These are phyloP conservation scores for Ogataea paraovalis DNA, from an alignment of 805 yeast species.

Conservation along the genomic window DNA sequence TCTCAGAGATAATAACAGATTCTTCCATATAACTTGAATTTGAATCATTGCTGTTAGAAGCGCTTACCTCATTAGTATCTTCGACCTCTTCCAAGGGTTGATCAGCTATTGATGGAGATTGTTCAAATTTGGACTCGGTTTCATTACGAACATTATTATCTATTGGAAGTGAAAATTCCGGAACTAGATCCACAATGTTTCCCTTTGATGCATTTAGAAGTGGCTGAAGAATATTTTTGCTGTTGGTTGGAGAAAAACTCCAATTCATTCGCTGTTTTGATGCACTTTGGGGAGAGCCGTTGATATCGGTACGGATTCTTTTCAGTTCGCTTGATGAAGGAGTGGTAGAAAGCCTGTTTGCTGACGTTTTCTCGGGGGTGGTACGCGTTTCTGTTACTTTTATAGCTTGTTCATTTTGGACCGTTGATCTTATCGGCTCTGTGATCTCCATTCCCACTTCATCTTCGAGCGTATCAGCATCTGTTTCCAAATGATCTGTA, in stretches of 20 bases:
- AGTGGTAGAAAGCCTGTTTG: conserved; percentile 4
- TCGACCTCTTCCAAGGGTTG: too few species aligned
- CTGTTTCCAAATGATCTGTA: not conserved
- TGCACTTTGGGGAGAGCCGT: conserved; percentile 21
- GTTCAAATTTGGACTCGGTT: too few species aligned
- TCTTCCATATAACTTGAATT: conserved; percentile 16
- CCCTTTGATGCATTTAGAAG: not conserved
- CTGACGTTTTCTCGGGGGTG: conserved; percentile 9
- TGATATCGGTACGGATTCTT: conserved; percentile 16
- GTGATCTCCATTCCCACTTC: conserved; percentile 19
- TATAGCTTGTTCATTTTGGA: not conserved
- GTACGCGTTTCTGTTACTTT: not conserved
- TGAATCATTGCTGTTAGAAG: not conserved
- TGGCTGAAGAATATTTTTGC: not conserved
- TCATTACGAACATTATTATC: too few species aligned
- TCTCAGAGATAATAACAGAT: conserved; percentile 24
- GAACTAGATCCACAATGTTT: too few species aligned
- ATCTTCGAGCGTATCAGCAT: conserved; percentile 4
- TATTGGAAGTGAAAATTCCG: too few species aligned
- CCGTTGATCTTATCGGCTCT: not conserved
- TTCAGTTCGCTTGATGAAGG: conserved; percentile 18
- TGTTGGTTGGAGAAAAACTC: not conserved
- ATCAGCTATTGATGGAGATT: too few species aligned
- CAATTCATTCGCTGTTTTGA: conserved; percentile 7
- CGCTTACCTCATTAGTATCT: not conserved